Base-by-base conservation (phyloP, 179 eudicot genomes). In the Silene noctiflora region DNA sequence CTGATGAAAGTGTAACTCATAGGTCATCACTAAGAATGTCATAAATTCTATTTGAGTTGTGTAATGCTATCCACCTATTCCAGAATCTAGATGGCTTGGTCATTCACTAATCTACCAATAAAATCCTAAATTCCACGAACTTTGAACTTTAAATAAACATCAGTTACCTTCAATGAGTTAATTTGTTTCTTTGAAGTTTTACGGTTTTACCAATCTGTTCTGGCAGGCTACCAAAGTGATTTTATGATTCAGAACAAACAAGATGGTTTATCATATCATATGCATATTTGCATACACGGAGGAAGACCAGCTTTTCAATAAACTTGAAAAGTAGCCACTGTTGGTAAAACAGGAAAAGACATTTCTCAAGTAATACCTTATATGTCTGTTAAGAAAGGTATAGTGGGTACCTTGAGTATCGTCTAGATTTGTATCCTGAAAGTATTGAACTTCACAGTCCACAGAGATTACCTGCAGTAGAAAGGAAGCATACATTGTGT, bases 401-500 rank as follows among this genome's bases (percentile, higher is more conserved):
- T 3, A 66, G 44, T 27, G 22, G 72, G 6, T 74, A 77, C 81
- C 81, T 77, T 74, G 72, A 73, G 42, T 19, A 61, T 20, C 22
- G 29, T 14, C 39, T 62, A 20, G 72, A 53, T 69, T 53, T 71
- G 51, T 77, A 22, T 73, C 78, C 27, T 75, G 35, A 62, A 77
- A 78, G 53, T 58, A 27, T 11, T 77, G 73, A 65, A 81, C 81
- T 74, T 42, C 79, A 65, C 81, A 51, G n/a, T 74, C 84, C 20
- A 75, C 84, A 55, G 81, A 63, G 16, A 81, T 75, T 29, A 78
- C 73, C 81, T 81, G 76, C 78, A 69, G 67, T 2, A 11, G 44
- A 59, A 74, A 53, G n/a, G 46, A 44, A 11, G 27, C 17, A 27
- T 6, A 27, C 62, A 39, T 27, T 76, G 42, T 58, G 76, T 42